Percentiles rank a stretch among this genome's conserved stretches.
Conservation (phyloP, 257 asterid genomes). For the Solanum etuberosum region DNA sequence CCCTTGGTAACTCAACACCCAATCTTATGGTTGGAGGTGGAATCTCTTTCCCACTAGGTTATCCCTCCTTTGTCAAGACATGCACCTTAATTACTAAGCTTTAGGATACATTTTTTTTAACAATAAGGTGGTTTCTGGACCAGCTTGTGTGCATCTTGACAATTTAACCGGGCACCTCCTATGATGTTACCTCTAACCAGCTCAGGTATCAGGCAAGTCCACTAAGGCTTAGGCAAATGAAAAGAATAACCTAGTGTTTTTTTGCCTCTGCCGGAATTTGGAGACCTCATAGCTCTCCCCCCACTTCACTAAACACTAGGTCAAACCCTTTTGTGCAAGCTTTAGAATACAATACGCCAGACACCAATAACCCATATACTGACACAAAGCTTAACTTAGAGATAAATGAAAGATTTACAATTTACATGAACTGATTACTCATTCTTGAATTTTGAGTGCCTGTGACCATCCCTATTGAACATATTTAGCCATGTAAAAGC, state of each 20-base stretch:
- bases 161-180: neutral
- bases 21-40: neutral
- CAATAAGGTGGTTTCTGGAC: neutral
- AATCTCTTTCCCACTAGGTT: neutral
- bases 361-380: neutral
- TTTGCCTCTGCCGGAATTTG: neutral
- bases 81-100: neutral
- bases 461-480: neutral
- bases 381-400: neutral
- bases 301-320: neutral
- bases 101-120: neutral
- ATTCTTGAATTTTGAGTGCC: neutral
- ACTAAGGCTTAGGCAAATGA: neutral
- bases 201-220: neutral
- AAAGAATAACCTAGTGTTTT: neutral
- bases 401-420: neutral
- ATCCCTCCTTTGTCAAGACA: neutral
- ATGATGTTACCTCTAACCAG: neutral
- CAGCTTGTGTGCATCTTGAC: neutral
- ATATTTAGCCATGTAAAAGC: neutral
- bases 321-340: neutral
- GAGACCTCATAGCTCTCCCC: neutral
- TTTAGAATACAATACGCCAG: neutral
- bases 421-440: neutral
- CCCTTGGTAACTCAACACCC: neutral